Evolutionary conservation across 257 asterid genomes (phyloP), one percentile per base, ranked within the genome.

Genomic region (Salvia splendens): DNA sequence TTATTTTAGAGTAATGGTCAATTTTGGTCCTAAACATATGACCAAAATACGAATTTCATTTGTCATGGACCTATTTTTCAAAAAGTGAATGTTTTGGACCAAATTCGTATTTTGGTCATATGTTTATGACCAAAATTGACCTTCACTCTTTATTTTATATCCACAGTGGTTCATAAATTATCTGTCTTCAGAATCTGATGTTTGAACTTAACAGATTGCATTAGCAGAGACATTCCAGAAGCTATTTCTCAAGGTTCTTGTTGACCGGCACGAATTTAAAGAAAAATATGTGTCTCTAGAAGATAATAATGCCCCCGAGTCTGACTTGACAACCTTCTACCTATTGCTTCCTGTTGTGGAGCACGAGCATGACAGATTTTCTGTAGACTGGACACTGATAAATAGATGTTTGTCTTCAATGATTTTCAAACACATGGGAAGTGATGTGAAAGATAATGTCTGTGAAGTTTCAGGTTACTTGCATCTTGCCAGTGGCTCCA

Each of bases 201-300:
- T 35, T 68, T 76, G 64, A 63, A 38, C 55, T 62, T 6, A 63
- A 65, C 88, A 93, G 99, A 75, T 93, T 61, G 77, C 70, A 9
- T 81, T 80, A 41, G 99, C 99, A 17, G 92, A 84, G 78, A 85
- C 77, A 72, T 93, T 90, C 80, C 99, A 90, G 85, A 73, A 78
- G 64, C 82, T 93, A 86, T 86, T 68, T 83, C 94, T 93, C 75
- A 87, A 83, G 79, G 72, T 79, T 80, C 82, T 93, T 76, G 87
- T 93, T 69, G 97, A 93, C 51, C 89, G 99, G 67, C 77, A 79
- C 40, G 69, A 86, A 76, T 82, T 86, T 72, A 79, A 68, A 65
- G 60, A 81, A 30, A 95, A 90, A 65, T 82, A 72, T 38, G 92
- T 90, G 47, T 70, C 86, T 7, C 79, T 90, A 72, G 88, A 81